phyloP scores from a whole-genome alignment of 768 basidiomycete species.

The Suillus alpinus region DNA sequence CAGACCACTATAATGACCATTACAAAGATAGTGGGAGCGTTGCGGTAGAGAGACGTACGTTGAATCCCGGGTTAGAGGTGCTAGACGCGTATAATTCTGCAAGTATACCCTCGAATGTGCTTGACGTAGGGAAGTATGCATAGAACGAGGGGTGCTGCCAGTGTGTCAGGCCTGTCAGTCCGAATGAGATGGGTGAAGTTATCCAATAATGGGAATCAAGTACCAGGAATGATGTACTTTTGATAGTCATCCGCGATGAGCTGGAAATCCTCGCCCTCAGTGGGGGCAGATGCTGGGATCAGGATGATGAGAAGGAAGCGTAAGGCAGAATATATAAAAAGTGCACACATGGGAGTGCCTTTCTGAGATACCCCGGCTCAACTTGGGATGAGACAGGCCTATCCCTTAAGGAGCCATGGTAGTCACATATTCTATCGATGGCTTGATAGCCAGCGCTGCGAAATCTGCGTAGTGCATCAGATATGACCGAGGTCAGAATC shows the following conservation, averaged over 20 bases:
- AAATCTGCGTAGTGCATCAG: constrained; percentile 47
- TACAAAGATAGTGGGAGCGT: background rate
- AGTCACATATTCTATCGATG: constrained; percentile 88
- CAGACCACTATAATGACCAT: constrained; percentile 61
- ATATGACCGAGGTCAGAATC: background rate
- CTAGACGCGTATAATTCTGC: constrained; percentile 81
- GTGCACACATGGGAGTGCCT: constrained; percentile 58
- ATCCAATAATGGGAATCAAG: background rate
- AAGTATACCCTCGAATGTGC: constrained; percentile 78
- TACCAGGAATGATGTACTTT: constrained; percentile 79
- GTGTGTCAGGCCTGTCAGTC: constrained; percentile 66
- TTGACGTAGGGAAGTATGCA: constrained; percentile 80
- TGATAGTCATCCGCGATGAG: constrained; percentile 80
- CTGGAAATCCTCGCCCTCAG: constrained; percentile 70
- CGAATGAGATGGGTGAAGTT: background rate
- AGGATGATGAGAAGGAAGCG: background rate
- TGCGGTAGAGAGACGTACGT: constrained; percentile 43
- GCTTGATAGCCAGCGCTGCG: constrained; percentile 84
- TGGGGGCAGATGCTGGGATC: constrained; percentile 50
- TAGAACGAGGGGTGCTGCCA: constrained; percentile 94
- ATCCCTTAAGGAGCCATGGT: constrained; percentile 66
- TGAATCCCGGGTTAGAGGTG: constrained; percentile 84
- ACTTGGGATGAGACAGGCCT: constrained; percentile 70
- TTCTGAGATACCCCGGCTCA: constrained; percentile 80
- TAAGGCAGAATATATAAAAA: too few relatives aligned